A percentile compares a stretch with the other conserved stretches of the same genome.
phyloP scores from a whole-genome alignment of 352 stramenopile genomes.

The Phytophthora colocasiae region DNA sequence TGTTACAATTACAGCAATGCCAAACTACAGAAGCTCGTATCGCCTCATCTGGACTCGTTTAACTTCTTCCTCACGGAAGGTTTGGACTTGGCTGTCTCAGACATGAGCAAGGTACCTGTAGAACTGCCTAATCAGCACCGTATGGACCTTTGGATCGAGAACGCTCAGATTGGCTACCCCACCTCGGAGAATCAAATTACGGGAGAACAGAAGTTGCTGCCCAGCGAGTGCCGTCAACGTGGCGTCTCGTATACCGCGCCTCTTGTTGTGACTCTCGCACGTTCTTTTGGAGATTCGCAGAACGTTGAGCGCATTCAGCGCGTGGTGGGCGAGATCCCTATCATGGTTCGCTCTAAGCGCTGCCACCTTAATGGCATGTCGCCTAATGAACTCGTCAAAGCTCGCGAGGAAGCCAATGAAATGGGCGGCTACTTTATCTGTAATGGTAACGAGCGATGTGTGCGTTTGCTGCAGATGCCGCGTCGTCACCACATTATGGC shows the following conservation, averaged over 20 bases:
- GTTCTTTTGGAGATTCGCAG: slow-evolving; percentile 78
- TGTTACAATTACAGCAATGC: slow-evolving; percentile 58
- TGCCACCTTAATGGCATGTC: slow-evolving; percentile 94
- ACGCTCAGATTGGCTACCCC: slow-evolving; percentile 93
- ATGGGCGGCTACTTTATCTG: slow-evolving; percentile 99
- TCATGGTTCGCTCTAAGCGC: slow-evolving; percentile 97
- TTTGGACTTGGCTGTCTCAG: slow-evolving; percentile 92
- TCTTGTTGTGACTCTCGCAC: slow-evolving; percentile 94
- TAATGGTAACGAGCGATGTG: slow-evolving; percentile 98
- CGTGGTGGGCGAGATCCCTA: slow-evolving; percentile 95
- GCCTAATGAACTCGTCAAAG: slow-evolving; percentile 89
- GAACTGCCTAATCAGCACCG: slow-evolving; percentile 89
- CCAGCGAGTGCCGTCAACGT: slow-evolving; percentile 96
- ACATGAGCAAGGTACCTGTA: slow-evolving; percentile 92
- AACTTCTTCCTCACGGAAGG: slow-evolving; percentile 98
- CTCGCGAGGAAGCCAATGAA: slow-evolving; percentile 95
- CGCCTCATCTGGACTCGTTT: slow-evolving; percentile 98
- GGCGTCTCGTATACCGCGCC: slow-evolving; percentile 96
- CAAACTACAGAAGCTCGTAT: slow-evolving; percentile 91
- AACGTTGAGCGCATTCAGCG: slow-evolving; percentile 87
- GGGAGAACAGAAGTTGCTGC: slow-evolving; percentile 87
- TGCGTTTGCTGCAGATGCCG: slow-evolving; percentile 97
- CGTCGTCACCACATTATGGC: slow-evolving; percentile 92
- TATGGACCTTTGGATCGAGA: slow-evolving; percentile 93
- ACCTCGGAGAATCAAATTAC: slow-evolving; percentile 87